Evolutionary conservation across 1,284 basidiomycete genomes (phyloP).

Genomic region (Cryptococcus sp.): DNA sequence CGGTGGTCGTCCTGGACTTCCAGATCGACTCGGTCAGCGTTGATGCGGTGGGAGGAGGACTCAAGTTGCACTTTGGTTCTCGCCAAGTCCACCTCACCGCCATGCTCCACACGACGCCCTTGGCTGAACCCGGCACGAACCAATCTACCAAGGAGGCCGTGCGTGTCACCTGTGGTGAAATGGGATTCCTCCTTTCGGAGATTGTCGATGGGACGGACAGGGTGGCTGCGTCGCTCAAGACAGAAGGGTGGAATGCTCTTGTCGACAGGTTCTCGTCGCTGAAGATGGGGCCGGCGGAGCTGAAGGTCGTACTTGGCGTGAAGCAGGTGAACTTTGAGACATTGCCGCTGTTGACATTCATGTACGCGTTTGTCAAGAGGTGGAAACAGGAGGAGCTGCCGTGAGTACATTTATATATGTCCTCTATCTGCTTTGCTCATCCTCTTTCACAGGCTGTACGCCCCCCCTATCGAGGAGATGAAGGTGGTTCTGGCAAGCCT

Average conservation of each 20-base stretch:
- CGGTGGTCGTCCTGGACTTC: slow-evolving; percentile 6
- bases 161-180: slow-evolving; percentile 2
- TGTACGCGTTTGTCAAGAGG: slow-evolving; percentile 35
- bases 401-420: slow-evolving; percentile 15
- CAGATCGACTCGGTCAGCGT: slow-evolving; percentile 17
- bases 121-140: not conserved
- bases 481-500: not conserved
- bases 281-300: slow-evolving; percentile 4
- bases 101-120: slow-evolving; percentile 2
- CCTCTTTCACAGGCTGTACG: slow-evolving; percentile 19
- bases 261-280: slow-evolving; percentile 2
- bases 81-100: slow-evolving; percentile 1
- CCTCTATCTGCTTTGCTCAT: slow-evolving; percentile 6
- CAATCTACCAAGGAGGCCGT: slow-evolving; percentile 3
- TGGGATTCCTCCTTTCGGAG: slow-evolving; percentile 14
- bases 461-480: slow-evolving; percentile 9
- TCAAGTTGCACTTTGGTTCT: slow-evolving; percentile 17
- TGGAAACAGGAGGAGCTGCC: slow-evolving; percentile 38
- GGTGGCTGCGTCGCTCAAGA: slow-evolving; percentile 8
- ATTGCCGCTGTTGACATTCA: slow-evolving; percentile 33
- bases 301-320: slow-evolving; percentile 13
- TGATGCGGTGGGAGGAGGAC: slow-evolving; percentile 20
- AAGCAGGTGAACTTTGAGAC: slow-evolving; percentile 35
- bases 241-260: slow-evolving; percentile 1
- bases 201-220: slow-evolving; percentile 6